phyloP scores from a whole-genome alignment of 2,329 filamentous ascomycete genomes.

The Microsporum canis region DNA sequence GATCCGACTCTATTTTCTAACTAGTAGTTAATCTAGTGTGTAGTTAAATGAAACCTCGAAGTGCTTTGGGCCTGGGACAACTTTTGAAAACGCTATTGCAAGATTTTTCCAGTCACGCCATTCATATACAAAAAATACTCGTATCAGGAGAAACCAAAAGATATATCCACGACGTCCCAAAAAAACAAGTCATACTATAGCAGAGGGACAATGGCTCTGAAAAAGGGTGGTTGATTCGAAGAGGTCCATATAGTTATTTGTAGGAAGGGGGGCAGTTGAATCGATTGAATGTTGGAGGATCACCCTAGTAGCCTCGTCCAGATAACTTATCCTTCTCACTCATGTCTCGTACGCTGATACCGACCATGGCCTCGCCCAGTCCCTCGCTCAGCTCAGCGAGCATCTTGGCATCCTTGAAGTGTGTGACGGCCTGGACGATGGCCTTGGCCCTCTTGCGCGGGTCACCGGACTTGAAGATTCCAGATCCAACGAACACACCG shows the following conservation, averaged over 20 bases:
- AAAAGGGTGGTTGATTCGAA: neutral
- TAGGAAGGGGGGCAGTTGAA: neutral
- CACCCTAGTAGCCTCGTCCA: constrained; percentile 64
- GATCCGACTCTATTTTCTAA: neutral
- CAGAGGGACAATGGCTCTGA: neutral
- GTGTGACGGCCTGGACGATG: constrained; percentile 87
- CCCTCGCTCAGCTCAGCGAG: constrained; percentile 79
- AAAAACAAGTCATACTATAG: neutral
- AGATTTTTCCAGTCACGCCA: constrained; percentile 1
- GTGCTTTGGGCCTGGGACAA: neutral
- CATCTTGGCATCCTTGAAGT: constrained; percentile 75
- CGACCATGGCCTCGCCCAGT: constrained; percentile 95
- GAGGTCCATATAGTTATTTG: neutral
- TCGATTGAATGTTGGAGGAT: neutral
- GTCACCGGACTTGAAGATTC: constrained; percentile 95
- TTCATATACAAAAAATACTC: neutral
- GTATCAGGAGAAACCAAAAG: neutral
- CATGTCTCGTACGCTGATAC: constrained; percentile 76
- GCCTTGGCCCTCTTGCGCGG: constrained; percentile 81
- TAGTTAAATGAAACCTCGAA: neutral
- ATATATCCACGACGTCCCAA: neutral
- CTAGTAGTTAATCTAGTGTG: neutral
- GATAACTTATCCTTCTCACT: constrained; percentile 70
- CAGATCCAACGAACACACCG: constrained; percentile 90
- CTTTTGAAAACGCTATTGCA: constrained; percentile 2